These are phyloP conservation scores for Tuber aestivum DNA, from an alignment of 495 filamentous ascomycete species.

Conservation along the genomic window DNA sequence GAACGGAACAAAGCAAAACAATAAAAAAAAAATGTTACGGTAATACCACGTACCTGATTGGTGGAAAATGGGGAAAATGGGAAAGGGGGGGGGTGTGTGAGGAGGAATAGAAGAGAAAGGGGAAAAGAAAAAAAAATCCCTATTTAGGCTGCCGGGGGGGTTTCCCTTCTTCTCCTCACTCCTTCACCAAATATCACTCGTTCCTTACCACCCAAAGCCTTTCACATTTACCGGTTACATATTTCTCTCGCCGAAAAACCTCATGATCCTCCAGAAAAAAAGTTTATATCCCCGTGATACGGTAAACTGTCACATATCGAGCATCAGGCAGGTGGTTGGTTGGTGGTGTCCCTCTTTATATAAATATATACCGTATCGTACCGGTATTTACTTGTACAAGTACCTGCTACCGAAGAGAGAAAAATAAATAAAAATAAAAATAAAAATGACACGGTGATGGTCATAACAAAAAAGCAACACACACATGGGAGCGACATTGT, in stretches of 20 bases:
- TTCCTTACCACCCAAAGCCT: no score
- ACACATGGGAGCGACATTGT: not conserved
- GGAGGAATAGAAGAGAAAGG: no score
- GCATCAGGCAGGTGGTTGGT: no score
- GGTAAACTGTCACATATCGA: no score
- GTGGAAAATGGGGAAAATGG: not conserved
- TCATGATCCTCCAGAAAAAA: not conserved
- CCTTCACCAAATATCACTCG: not conserved
- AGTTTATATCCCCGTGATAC: no score
- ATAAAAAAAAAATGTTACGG: not conserved
- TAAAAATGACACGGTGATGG: not conserved
- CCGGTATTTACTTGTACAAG: no score
- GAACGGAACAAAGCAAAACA: no score
- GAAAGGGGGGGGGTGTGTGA: no score
- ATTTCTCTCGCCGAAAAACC: not conserved
- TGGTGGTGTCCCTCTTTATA: not conserved
- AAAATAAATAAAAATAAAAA: no score
- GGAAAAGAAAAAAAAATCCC: not conserved
- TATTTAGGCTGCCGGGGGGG: not conserved
- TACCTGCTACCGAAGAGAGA: no score
- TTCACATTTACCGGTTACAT: not conserved
- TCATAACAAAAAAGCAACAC: not conserved
- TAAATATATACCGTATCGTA: no score
- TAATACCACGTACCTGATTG: not conserved
- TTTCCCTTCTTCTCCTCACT: not conserved